These are phyloP conservation scores for Pleodorina starrii DNA, from an alignment of 139 green algal species.

Conservation along the genomic window DNA sequence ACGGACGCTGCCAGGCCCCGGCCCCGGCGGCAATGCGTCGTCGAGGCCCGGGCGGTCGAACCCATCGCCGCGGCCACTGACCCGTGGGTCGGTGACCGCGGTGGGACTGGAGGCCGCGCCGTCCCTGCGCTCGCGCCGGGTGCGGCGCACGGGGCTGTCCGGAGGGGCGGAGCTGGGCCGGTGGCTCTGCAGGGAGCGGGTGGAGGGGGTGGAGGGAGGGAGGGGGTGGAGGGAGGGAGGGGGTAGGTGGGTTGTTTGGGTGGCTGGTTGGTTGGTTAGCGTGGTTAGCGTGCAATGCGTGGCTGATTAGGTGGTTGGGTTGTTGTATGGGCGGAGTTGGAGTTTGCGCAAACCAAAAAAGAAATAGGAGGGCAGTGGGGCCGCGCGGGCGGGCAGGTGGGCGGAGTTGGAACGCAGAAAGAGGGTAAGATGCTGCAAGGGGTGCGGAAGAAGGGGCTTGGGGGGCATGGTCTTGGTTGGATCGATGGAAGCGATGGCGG, in stretches of 20 bases:
- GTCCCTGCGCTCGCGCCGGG: neutral
- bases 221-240: neutral
- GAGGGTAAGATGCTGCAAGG: too few relatives aligned
- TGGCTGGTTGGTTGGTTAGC: neutral
- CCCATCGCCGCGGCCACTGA: neutral
- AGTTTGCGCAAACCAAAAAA: too few relatives aligned
- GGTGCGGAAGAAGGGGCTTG: too few relatives aligned
- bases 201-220: neutral
- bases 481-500: too few relatives aligned
- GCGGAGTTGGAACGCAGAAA: too few relatives aligned
- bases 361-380: too few relatives aligned
- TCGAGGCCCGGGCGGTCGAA: neutral
- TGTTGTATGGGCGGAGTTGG: neutral
- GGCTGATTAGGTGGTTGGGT: neutral
- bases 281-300: neutral
- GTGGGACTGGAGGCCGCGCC: neutral
- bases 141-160: neutral
- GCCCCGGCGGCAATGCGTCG: neutral
- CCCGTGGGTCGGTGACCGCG: neutral
- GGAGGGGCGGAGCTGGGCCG: conserved; percentile 25
- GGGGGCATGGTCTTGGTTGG: too few relatives aligned
- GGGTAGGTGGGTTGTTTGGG: neutral
- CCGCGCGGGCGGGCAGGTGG: too few relatives aligned
- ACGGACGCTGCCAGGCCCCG: neutral
- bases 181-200: neutral